Evolutionary conservation across 495 filamentous ascomycete genomes (phyloP).

Genomic region (Amniculicola lignicola): DNA sequence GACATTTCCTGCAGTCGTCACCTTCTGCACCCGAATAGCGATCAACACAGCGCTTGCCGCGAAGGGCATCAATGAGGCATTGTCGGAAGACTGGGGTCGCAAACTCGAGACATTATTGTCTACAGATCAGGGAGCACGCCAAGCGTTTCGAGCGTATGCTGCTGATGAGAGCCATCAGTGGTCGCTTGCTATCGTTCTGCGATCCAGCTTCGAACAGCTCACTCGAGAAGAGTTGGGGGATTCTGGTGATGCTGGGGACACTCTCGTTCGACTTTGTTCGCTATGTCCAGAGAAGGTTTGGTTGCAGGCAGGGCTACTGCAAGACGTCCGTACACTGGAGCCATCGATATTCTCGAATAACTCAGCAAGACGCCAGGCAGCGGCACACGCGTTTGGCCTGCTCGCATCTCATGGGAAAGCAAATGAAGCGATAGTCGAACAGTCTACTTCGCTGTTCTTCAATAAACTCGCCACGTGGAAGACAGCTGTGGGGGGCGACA

Average conservation of each 20-base stretch:
- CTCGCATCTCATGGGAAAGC: constrained; percentile 63
- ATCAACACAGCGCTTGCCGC: constrained; percentile 65
- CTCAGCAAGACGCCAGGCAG: constrained; percentile 56
- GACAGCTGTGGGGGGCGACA: constrained; percentile 57
- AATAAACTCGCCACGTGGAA: constrained; percentile 50
- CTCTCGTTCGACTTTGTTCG: constrained; percentile 66
- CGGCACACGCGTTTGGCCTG: constrained; percentile 73
- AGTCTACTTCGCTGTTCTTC: constrained; percentile 46
- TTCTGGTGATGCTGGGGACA: constrained; percentile 54
- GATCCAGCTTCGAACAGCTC: constrained; percentile 33
- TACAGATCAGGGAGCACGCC: constrained; percentile 59
- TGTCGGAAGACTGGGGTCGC: constrained; percentile 82
- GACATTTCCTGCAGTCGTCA: constrained; percentile 62
- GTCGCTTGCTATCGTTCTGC: constrained; percentile 30
- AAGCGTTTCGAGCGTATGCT: constrained; percentile 49
- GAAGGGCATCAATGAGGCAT: constrained; percentile 48
- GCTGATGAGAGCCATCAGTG: neutral
- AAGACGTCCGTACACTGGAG: constrained; percentile 30
- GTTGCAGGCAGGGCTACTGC: constrained; percentile 40
- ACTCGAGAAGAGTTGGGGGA: constrained; percentile 41
- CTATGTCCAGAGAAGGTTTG: constrained; percentile 53
- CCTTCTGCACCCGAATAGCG: constrained; percentile 70
- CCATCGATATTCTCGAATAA: constrained; percentile 66
- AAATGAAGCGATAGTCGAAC: constrained; percentile 37
- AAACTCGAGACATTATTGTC: constrained; percentile 68